phyloP scores from a whole-genome alignment of 768 basidiomycete species.

The Amanita exitialis region DNA sequence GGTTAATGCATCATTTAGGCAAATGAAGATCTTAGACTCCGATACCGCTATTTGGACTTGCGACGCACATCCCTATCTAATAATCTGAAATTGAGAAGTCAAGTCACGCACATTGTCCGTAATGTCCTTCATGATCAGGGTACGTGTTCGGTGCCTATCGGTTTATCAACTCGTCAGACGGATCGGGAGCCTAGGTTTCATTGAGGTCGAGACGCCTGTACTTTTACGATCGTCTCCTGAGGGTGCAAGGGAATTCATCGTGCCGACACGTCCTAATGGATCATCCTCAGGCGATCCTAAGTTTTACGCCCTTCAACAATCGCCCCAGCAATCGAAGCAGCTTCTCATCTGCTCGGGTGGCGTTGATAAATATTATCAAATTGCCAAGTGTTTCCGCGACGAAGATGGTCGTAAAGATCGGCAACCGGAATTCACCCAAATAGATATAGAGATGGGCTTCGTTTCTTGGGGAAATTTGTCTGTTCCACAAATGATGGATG shows the following conservation, averaged over 20 bases:
- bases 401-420: conserved; percentile 93
- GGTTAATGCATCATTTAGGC: conserved; percentile 27
- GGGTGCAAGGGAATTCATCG: conserved; percentile 89
- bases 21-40: conserved; percentile 78
- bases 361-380: conserved; percentile 86
- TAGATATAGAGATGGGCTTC: conserved; percentile 96
- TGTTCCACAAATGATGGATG: conserved; percentile 15
- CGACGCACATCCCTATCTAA: conserved; percentile 61
- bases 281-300: conserved; percentile 20
- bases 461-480: conserved; percentile 62
- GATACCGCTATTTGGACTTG: conserved; percentile 85
- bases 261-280: conserved; percentile 55
- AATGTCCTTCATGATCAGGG: conserved; percentile 66
- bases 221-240: conserved; percentile 89
- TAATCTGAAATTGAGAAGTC: conserved; percentile 76
- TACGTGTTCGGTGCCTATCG: conserved; percentile 15
- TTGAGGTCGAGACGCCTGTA: conserved; percentile 90
- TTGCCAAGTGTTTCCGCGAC: conserved; percentile 92
- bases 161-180: conserved; percentile 5
- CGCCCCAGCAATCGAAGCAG: conserved; percentile 95
- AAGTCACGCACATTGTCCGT: conserved; percentile 73
- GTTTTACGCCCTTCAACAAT: conserved; percentile 90
- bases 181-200: conserved; percentile 49
- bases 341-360: conserved; percentile 83
- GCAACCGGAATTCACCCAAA: conserved; percentile 95